phyloP scores from a whole-genome alignment of 495 filamentous ascomycete species.

The Penicillium argentinense region DNA sequence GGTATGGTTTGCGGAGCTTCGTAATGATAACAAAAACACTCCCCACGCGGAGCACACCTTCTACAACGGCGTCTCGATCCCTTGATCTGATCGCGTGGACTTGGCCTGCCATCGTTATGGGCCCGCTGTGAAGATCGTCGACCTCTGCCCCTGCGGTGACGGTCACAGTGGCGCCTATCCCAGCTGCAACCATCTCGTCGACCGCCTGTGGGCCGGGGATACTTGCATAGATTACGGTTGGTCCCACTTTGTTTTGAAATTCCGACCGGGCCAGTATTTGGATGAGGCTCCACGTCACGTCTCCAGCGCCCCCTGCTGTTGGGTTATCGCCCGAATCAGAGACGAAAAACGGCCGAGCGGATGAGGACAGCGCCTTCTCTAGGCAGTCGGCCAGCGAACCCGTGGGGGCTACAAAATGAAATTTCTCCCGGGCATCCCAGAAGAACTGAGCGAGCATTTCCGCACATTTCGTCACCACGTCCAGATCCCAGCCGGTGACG shows the following conservation, averaged over 20 bases:
- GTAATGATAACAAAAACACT: conserved; percentile 57
- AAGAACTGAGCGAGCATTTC: conserved; percentile 49
- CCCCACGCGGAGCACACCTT: conserved; percentile 53
- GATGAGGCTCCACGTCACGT: conserved; percentile 54
- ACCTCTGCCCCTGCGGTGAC: conserved; percentile 57
- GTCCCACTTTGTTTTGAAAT: conserved; percentile 38
- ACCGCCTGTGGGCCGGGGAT: conserved; percentile 52
- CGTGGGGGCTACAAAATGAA: conserved; percentile 55
- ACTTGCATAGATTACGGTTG: conserved; percentile 56
- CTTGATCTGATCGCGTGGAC: conserved; percentile 55
- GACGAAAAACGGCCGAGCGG: conserved; percentile 54
- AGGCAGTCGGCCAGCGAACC: conserved; percentile 52
- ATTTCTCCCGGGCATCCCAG: conserved; percentile 49
- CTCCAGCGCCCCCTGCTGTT: conserved; percentile 56
- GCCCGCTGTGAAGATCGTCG: conserved; percentile 51
- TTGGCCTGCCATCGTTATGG: conserved; percentile 52
- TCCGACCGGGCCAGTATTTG: conserved; percentile 49
- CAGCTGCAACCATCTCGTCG: conserved; percentile 43
- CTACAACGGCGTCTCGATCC: conserved; percentile 47
- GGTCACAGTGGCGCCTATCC: conserved; percentile 50
- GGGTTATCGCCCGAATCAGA: conserved; percentile 61
- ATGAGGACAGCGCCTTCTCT: conserved; percentile 44
- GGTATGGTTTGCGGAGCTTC: conserved; percentile 57
- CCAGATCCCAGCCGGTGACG: conserved; percentile 51
- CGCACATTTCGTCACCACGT: conserved; percentile 35